Conservation (phyloP, 768 basidiomycete genomes). For the Termitomyces titanicus region DNA sequence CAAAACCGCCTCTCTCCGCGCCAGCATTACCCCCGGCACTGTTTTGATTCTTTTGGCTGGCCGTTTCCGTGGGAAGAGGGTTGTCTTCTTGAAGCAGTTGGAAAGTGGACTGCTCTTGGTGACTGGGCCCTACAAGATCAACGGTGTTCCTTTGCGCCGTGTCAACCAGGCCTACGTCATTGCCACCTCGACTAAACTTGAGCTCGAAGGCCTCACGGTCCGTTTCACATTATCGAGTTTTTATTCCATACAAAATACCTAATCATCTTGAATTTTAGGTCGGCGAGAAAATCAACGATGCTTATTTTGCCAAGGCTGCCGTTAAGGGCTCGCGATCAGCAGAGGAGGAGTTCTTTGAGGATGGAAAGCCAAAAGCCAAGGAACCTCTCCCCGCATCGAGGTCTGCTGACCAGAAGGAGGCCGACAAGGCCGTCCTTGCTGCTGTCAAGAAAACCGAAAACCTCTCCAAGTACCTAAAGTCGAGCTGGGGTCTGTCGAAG, state of each 20-base stretch:
- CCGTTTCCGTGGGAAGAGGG: slow-evolving; percentile 96
- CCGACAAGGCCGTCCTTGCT: slow-evolving; percentile 76
- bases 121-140: slow-evolving; percentile 96
- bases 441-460: slow-evolving; percentile 89
- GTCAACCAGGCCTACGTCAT: slow-evolving; percentile 99
- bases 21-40: slow-evolving; percentile 89
- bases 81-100: slow-evolving; percentile 97
- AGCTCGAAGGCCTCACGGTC: slow-evolving; percentile 73
- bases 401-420: slow-evolving; percentile 85
- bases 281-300: slow-evolving; percentile 88
- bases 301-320: slow-evolving; percentile 85
- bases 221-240: slow-evolving; percentile 21
- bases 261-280: slow-evolving; percentile 41
- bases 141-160: slow-evolving; percentile 96
- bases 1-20: slow-evolving; percentile 75
- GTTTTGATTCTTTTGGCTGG: slow-evolving; percentile 96
- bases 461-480: slow-evolving; percentile 89
- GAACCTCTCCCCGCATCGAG: slow-evolving; percentile 83
- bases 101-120: slow-evolving; percentile 90
- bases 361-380: slow-evolving; percentile 89
- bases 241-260: background rate
- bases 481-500: slow-evolving; percentile 92
- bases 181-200: slow-evolving; percentile 93
- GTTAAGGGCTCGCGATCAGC: slow-evolving; percentile 71
- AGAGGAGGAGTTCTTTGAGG: slow-evolving; percentile 96